Conservation (phyloP, 257 asterid genomes). For the Petunia axillaris region DNA sequence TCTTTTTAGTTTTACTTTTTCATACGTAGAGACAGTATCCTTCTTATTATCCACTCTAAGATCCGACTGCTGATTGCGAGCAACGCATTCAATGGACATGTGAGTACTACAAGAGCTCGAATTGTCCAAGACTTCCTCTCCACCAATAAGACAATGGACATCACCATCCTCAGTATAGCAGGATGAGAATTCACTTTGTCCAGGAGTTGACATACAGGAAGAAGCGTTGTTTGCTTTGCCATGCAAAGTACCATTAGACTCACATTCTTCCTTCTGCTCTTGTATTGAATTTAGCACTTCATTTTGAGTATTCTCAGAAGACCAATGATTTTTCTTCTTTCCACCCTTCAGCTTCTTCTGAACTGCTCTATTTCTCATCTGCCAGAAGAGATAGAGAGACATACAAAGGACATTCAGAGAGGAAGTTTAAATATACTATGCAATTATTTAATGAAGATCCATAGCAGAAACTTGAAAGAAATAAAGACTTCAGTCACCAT, state of each 20-base stretch:
- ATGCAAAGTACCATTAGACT: slow-evolving; percentile 37
- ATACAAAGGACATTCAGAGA: neutral
- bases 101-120: slow-evolving; percentile 36
- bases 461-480: neutral
- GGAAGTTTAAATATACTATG: neutral
- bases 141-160: slow-evolving; percentile 38
- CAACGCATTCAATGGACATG: slow-evolving; percentile 35
- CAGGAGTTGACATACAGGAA: slow-evolving; percentile 31
- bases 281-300: slow-evolving; percentile 32
- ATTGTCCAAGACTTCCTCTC: slow-evolving; percentile 41
- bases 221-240: slow-evolving; percentile 29
- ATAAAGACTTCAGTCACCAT: neutral
- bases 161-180: slow-evolving; percentile 35
- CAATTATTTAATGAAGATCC: neutral
- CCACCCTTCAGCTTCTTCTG: slow-evolving; percentile 50
- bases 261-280: slow-evolving; percentile 44
- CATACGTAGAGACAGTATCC: slow-evolving; percentile 28
- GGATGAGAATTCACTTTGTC: slow-evolving; percentile 38
- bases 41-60: slow-evolving; percentile 31
- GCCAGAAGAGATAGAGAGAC: slow-evolving; percentile 33
- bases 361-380: slow-evolving; percentile 46
- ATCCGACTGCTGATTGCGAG: slow-evolving; percentile 33
- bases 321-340: slow-evolving; percentile 42
- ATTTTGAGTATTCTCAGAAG: slow-evolving; percentile 31
- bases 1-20: slow-evolving; percentile 24